phyloP scores from a whole-genome alignment of 352 stramenopile genomes.

The Globisporangium uncinulatum region DNA sequence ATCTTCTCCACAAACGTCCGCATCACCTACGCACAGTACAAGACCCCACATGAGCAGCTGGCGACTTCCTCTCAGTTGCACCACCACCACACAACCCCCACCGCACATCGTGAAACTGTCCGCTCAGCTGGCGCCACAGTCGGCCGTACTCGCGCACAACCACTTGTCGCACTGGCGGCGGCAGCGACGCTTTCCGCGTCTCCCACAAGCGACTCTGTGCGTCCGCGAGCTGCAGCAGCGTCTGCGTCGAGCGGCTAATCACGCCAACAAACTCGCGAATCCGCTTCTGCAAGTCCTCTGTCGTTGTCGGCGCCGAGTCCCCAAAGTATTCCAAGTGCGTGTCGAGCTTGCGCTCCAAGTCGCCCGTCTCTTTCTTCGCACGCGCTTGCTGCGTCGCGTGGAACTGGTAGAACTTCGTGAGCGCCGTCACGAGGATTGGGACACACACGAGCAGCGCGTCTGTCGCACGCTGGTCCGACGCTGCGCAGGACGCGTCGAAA shows the following conservation, averaged over 20 bases:
- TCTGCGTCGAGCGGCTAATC: constrained; percentile 42
- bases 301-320: constrained; percentile 52
- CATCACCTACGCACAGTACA: constrained; percentile 12
- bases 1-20: constrained; percentile 12
- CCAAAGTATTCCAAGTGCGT: constrained; percentile 57
- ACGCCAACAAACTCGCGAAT: constrained; percentile 62
- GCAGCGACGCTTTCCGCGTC: constrained; percentile 27
- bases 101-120: constrained; percentile 46
- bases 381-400: constrained; percentile 45
- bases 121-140: constrained; percentile 38
- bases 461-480: constrained; percentile 24
- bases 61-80: neutral
- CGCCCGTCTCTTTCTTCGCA: constrained; percentile 46
- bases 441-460: constrained; percentile 34
- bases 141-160: constrained; percentile 39
- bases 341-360: constrained; percentile 25
- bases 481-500: constrained; percentile 19
- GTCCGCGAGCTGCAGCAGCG: constrained; percentile 48
- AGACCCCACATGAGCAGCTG: constrained; percentile 10
- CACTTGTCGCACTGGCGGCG: constrained; percentile 22
- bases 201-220: constrained; percentile 51
- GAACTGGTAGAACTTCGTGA: constrained; percentile 56
- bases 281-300: constrained; percentile 53
- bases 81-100: constrained; percentile 7
- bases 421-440: constrained; percentile 32